Evolutionary conservation across 2,329 filamentous ascomycete genomes (phyloP), one percentile per base, ranked within the genome.

Genomic region (Parafenestella ontariensis): DNA sequence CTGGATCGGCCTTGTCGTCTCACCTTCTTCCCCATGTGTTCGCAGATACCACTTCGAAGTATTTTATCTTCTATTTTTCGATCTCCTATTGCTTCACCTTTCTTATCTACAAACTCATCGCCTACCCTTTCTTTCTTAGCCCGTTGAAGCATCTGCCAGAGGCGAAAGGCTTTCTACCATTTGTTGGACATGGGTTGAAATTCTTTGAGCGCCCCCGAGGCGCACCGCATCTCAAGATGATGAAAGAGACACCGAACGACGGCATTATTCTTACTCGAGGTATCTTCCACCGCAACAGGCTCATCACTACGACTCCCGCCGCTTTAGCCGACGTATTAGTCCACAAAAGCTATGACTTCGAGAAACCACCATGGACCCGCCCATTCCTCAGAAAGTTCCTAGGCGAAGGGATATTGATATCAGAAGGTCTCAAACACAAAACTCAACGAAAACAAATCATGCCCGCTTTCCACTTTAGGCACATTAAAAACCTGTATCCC

Each of bases 381-480:
- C 72, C 73, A 15, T 81, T 83, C 46, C 66, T 85, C 13, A 72
- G 76, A 0, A 74, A 76, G 1, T 79, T 85, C 18, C 67, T 85
- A 1, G 83, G 82, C 1, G 78, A 82, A 43, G 82, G 82, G 0
- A 56, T 85, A 47, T 77, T 84, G 37, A 71, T 82, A 54, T 78
- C 78, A 0, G 82, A 85, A 58, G 81, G 81, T 2, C 76, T 79
- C 4, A 77, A 77, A 23, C 83, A 85, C 62, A 78, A 76, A 56
- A 78, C 78, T 46, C 79, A 84, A 54, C 84, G 93, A 42, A 92
- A 90, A 72, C 87, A 89, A 53, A 83, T 96, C 17, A 86, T 89
- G 78, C 92, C 92, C 0, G 90, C 91, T 1, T 96, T 96, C 73
- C 83, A 87, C n/a, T 96, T 91, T 69, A 85, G 92, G 20, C 90